phyloP scores from a whole-genome alignment of 1,139 yeast genomes.

The Blastobotrys arbuscula region DNA sequence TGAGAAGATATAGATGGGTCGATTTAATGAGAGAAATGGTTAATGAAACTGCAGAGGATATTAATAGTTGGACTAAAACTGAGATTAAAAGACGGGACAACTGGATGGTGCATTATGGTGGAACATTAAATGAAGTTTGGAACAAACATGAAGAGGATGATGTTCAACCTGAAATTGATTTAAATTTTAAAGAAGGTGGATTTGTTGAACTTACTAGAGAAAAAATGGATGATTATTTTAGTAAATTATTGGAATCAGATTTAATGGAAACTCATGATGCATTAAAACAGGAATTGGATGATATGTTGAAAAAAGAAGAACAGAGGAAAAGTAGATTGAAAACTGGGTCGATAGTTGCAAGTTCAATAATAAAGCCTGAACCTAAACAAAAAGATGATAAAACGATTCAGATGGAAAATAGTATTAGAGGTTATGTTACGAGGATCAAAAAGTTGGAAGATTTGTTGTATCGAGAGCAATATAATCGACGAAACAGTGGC shows the following conservation, averaged over 20 bases:
- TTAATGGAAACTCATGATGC: slow-evolving; percentile 24
- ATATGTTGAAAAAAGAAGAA: slow-evolving; percentile 18
- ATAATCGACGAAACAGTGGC: slow-evolving; percentile 12
- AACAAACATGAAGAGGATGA: neutral
- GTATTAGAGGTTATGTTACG: slow-evolving; percentile 31
- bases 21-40: slow-evolving; percentile 48
- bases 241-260: slow-evolving; percentile 20
- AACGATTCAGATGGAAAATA: slow-evolving; percentile 7
- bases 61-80: slow-evolving; percentile 51
- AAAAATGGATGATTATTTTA: slow-evolving; percentile 22
- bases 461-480: slow-evolving; percentile 35
- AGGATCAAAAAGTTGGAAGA: slow-evolving; percentile 37
- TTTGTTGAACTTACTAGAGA: slow-evolving; percentile 7
- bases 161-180: neutral
- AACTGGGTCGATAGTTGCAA: too few species aligned
- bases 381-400: neutral
- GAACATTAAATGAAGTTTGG: slow-evolving; percentile 11
- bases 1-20: slow-evolving; percentile 67
- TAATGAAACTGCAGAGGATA: slow-evolving; percentile 51
- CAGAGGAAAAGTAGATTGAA: neutral
- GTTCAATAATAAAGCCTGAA: neutral
- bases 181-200: neutral
- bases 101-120: slow-evolving; percentile 46
- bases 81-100: slow-evolving; percentile 53
- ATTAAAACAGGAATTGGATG: slow-evolving; percentile 25